phyloP scores from a whole-genome alignment of 2,329 filamentous ascomycete species.

The Fusarium domesticum region DNA sequence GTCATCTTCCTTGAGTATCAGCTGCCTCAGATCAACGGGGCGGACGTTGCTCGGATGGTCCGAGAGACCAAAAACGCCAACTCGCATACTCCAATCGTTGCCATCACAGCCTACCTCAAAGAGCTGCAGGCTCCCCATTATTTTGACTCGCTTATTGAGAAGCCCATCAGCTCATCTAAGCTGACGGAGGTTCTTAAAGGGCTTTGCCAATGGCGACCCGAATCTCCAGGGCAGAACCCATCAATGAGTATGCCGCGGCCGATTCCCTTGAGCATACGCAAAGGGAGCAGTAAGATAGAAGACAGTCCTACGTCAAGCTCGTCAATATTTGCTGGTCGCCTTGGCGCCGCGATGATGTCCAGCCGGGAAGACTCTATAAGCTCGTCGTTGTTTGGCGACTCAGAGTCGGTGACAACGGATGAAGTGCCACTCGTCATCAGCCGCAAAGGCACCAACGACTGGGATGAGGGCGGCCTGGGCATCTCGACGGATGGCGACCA shows the following conservation, averaged over 20 bases:
- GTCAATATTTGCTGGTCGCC: constrained; percentile 64
- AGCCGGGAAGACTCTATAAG: constrained; percentile 87
- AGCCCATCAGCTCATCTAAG: constrained; percentile 91
- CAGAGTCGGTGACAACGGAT: constrained; percentile 73
- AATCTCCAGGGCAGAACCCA: constrained; percentile 47
- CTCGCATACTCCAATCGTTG: constrained; percentile 89
- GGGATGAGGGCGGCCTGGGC: constrained; percentile 74
- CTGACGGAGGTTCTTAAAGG: constrained; percentile 82
- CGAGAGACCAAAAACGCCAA: constrained; percentile 95
- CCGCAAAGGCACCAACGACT: constrained; percentile 71
- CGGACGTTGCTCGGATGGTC: constrained; percentile 96
- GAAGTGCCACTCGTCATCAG: constrained; percentile 74
- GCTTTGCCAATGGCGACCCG: constrained; percentile 90
- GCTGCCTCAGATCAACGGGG: constrained; percentile 88
- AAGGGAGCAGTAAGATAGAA: constrained; percentile 61
- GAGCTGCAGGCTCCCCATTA: constrained; percentile 93
- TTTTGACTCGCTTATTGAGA: constrained; percentile 93
- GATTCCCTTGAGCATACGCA: constrained; percentile 62
- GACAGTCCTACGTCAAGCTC: constrained; percentile 84
- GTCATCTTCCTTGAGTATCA: constrained; percentile 98
- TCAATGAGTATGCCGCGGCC: constrained; percentile 53
- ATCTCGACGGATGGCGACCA: constrained; percentile 63
- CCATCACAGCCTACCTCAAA: constrained; percentile 96
- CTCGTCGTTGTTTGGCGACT: constrained; percentile 83
- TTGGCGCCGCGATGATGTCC: constrained; percentile 75